Base-by-base conservation (phyloP, 345 rosid species). In the Salix exigua region DNA sequence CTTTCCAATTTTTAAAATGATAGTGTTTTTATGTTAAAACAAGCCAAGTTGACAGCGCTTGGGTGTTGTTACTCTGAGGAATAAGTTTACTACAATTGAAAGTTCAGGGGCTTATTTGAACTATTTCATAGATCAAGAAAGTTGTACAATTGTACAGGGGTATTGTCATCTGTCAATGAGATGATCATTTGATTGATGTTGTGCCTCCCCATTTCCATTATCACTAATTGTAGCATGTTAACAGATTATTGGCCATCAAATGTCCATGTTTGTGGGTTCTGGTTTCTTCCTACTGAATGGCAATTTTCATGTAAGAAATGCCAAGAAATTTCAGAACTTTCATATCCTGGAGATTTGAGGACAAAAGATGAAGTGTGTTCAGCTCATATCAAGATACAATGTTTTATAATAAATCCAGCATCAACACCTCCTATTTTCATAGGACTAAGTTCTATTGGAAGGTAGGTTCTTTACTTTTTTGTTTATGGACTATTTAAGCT, bases 181-280 rank as follows among this genome's bases (percentile, higher is more conserved):
- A 30, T 73, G 19, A 61, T 46, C 51, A 21, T 26, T 7, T 46
- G 40, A n/a, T 73, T 70, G 44, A 50, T 40, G 19, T 73, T 1
- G n/a, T 19, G 30, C 55, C 37, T 28, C 21, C 62, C 66, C 25
- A 33, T 26, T 75, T 72, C 55, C 61, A 71, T 70, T 35, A 53
- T 11, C 72, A 77, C 72, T 79, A 30, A 51, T 69, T 25, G 74
- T 73, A 37, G 60, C 60, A 19, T 61, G 51, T 80, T 38, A 66
- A 81, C 96, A 94, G 97, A 87, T 85, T 92, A 94, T 76, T 92
- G 97, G 98, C 97, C 95, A 2, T 72, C 89, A 76, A 87, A 85
- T 82, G 85, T 84, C 75, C 87, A 80, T 44, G 88, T 89, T 58
- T 85, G 94, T 86, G 98, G 98, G 63, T 94, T 92, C 85, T 94